A percentile compares a stretch with the other conserved stretches of the same genome.
phyloP scores from a whole-genome alignment of 2,329 filamentous ascomycete genomes.

The Venturia oleaginea region DNA sequence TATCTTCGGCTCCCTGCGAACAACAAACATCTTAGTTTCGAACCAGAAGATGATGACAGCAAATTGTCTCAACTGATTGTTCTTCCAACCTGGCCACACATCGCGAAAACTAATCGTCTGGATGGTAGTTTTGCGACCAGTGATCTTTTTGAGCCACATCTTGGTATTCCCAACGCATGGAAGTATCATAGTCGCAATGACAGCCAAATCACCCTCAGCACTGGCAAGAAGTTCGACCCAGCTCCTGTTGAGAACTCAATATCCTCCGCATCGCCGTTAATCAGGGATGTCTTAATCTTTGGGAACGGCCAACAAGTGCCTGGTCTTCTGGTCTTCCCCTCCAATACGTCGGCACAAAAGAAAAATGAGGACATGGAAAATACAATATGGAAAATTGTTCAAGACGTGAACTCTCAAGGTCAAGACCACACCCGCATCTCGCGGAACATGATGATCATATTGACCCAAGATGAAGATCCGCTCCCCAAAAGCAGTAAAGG shows the following conservation, averaged over 20 bases:
- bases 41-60: slow-evolving; percentile 31
- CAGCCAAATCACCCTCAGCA: slow-evolving; percentile 39
- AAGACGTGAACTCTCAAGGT: slow-evolving; percentile 43
- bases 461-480: slow-evolving; percentile 20
- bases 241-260: slow-evolving; percentile 43
- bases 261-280: slow-evolving; percentile 41
- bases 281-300: slow-evolving; percentile 48
- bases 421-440: slow-evolving; percentile 45
- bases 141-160: slow-evolving; percentile 39
- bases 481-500: slow-evolving; percentile 32
- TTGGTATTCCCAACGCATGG: slow-evolving; percentile 34
- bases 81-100: slow-evolving; percentile 40
- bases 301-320: slow-evolving; percentile 45
- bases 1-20: slow-evolving; percentile 39
- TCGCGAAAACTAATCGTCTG: slow-evolving; percentile 30
- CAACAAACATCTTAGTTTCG: slow-evolving; percentile 35
- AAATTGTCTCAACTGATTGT: slow-evolving; percentile 48
- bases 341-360: slow-evolving; percentile 25
- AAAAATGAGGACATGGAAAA: slow-evolving; percentile 41
- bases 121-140: slow-evolving; percentile 41
- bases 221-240: slow-evolving; percentile 43
- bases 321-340: slow-evolving; percentile 45
- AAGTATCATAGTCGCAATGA: slow-evolving; percentile 39
- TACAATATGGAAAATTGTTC: slow-evolving; percentile 40
- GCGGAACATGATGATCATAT: slow-evolving; percentile 44